Conservation (phyloP, 2,329 filamentous ascomycete species). For the Arthroderma sp. region DNA sequence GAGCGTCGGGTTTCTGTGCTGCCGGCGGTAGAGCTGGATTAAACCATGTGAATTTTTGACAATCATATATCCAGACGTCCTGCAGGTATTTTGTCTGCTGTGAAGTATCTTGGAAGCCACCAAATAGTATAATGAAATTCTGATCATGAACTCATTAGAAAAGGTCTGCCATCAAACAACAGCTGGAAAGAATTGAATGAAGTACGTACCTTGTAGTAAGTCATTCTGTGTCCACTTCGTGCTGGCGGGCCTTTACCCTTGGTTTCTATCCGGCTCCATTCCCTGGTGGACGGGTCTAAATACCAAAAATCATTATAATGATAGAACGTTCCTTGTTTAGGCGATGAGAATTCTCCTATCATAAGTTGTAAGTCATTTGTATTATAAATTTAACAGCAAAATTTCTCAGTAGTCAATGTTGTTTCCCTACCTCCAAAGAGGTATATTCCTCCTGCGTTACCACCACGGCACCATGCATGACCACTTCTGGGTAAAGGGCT, state of each 20-base stretch:
- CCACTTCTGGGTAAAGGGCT: slow-evolving; percentile 79
- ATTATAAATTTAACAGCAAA: neutral
- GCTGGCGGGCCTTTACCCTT: slow-evolving; percentile 64
- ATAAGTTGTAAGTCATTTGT: neutral
- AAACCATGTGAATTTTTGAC: slow-evolving; percentile 72
- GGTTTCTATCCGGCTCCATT: slow-evolving; percentile 82
- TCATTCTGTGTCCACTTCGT: slow-evolving; percentile 87
- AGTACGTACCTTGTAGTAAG: slow-evolving; percentile 58
- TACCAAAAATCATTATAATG: slow-evolving; percentile 99
- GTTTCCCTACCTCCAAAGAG: slow-evolving; percentile 57
- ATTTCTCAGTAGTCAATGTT: neutral
- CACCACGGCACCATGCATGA: slow-evolving; percentile 86
- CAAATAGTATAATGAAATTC: slow-evolving; percentile 90
- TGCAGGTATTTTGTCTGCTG: slow-evolving; percentile 87
- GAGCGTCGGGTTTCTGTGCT: slow-evolving; percentile 74
- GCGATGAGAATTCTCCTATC: slow-evolving; percentile 74
- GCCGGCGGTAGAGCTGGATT: slow-evolving; percentile 61
- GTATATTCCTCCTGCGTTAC: slow-evolving; percentile 74
- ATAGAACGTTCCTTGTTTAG: slow-evolving; percentile 96
- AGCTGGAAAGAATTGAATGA: neutral
- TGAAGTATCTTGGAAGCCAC: slow-evolving; percentile 93
- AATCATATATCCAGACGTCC: slow-evolving; percentile 94
- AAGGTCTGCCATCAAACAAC: neutral
- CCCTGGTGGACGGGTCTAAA: slow-evolving; percentile 66
- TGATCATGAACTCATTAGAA: slow-evolving; percentile 8